Base-by-base conservation (phyloP, 1,284 basidiomycete genomes). In the Leccinum pachyderme region DNA sequence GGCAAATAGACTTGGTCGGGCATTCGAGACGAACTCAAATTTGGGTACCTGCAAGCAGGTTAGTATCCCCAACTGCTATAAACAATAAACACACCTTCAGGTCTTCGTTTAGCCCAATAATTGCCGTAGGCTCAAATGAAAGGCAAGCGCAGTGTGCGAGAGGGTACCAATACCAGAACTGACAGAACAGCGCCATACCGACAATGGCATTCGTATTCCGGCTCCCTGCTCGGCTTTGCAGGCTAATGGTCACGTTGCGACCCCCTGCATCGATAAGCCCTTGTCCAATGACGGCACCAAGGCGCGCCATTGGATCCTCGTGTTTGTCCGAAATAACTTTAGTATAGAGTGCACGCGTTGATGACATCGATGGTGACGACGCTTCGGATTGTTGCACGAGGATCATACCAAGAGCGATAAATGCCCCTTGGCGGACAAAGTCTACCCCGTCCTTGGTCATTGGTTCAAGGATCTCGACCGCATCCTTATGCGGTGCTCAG, bases 151-250 rank as follows among this genome's bases (percentile, higher is more conserved):
- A 94, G 67, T 97, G 95, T n/a, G 94, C 93, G 28, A 98, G 77
- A 33, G 95, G 95, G 74, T 95, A 98, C 95, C 95, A 98, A 72
- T 98, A 98, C 95, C 95, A 98, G 75, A 98, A 98, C 72, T 98
- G 95, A 66, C 90, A 93, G 77, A 98, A 98, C 67, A 98, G 74
- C 15, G 89, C 86, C 91, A 98, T 95, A 28, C 95, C 95, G 39
- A 98, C 93, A 59, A 98, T 92, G 3, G 95, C 93, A 54, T 83
- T 91, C 63, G 93, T 95, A 71, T 97, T 95, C 62, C 81, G 82
- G 60, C 89, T 95, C 5, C 95, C 95, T 5, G 92, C 93, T 58
- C 91, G 85, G 65, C 92, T 96, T 69, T 94, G 89, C 53, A 98
- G 77, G 64, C 87, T 93, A 66, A 98, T 93, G 8, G 93, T 97